Conservation (phyloP, 192 early-diverging fungal genomes). For the Umbelopsis ramanniana region DNA sequence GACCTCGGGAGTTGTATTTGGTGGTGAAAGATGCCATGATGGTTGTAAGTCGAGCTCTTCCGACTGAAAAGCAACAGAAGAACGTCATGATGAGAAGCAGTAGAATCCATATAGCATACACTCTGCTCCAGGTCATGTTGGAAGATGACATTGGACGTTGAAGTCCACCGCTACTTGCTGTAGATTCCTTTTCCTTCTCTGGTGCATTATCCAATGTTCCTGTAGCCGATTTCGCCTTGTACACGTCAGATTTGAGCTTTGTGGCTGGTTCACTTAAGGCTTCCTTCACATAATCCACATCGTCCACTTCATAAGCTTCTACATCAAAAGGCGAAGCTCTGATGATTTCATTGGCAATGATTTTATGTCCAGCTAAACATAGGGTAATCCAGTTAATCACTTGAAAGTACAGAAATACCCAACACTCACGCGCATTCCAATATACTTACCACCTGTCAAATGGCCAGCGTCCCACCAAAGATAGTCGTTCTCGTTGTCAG, state of each 20-base stretch:
- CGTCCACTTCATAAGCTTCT: not conserved
- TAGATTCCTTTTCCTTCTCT: conserved; percentile 9
- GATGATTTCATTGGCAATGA: conserved; percentile 32
- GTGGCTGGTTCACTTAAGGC: not conserved
- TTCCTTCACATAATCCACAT: not conserved
- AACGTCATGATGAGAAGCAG: not conserved
- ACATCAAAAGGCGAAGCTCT: not conserved
- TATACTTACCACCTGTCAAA: conserved; percentile 37
- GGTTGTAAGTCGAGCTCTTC: not conserved
- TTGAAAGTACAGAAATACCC: not conserved
- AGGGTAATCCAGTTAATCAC: not conserved
- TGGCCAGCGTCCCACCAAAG: conserved; percentile 45
- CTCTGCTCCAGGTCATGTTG: not conserved
- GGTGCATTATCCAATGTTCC: conserved; percentile 9
- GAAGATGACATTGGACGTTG: not conserved
- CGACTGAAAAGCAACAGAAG: conserved; percentile 8
- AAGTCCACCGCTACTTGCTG: conserved; percentile 7
- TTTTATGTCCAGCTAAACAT: conserved; percentile 30
- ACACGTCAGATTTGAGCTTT: conserved; percentile 6
- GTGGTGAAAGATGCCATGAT: conserved; percentile 16
- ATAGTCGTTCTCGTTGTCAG: conserved; percentile 31
- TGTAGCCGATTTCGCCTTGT: not conserved
- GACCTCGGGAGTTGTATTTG: conserved; percentile 27
- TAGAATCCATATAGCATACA: not conserved
- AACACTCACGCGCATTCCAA: not conserved